Percentiles rank a stretch among this genome's conserved stretches.
phyloP scores from a whole-genome alignment of 1,139 yeast species.

The Suhomyces choctaworum region DNA sequence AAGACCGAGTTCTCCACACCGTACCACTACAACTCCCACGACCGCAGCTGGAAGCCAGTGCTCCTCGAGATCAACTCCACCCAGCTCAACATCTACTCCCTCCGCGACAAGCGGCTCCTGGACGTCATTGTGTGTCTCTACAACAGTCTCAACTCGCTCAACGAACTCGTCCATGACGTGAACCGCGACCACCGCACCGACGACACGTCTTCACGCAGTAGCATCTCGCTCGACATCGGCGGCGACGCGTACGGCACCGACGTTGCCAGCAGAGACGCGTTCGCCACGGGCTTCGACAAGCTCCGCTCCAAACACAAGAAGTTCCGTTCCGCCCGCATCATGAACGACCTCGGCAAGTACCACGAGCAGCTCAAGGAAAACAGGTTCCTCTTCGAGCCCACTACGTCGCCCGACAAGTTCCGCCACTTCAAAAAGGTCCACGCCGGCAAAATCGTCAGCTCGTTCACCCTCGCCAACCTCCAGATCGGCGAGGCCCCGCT shows the following conservation, averaged over 20 bases:
- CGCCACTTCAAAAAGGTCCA: conserved; percentile 19
- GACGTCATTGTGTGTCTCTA: conserved; percentile 34
- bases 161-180: conserved; percentile 19
- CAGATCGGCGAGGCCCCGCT: conserved; percentile 44
- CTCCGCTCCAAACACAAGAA: conserved; percentile 20
- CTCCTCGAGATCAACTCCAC: conserved; percentile 59
- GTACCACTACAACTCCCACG: conserved; percentile 30
- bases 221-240: conserved; percentile 7
- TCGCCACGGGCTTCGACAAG: conserved; percentile 17
- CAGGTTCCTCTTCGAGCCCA: conserved; percentile 41
- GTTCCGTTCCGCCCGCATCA: conserved; percentile 15
- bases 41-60: conserved; percentile 48
- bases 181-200: conserved; percentile 15
- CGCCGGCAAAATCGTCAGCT: conserved; percentile 27
- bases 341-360: conserved; percentile 21
- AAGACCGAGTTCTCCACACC: conserved; percentile 44
- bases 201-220: conserved; percentile 2
- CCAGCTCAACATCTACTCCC: conserved; percentile 47
- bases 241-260: conserved; percentile 29
- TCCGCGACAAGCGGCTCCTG: conserved; percentile 27
- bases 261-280: conserved; percentile 17
- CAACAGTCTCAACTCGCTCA: conserved; percentile 29
- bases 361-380: conserved; percentile 30
- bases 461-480: conserved; percentile 35
- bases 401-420: conserved; percentile 19